Evolutionary conservation across 495 filamentous ascomycete genomes (phyloP).

Genomic region (Penicillium angulare): DNA sequence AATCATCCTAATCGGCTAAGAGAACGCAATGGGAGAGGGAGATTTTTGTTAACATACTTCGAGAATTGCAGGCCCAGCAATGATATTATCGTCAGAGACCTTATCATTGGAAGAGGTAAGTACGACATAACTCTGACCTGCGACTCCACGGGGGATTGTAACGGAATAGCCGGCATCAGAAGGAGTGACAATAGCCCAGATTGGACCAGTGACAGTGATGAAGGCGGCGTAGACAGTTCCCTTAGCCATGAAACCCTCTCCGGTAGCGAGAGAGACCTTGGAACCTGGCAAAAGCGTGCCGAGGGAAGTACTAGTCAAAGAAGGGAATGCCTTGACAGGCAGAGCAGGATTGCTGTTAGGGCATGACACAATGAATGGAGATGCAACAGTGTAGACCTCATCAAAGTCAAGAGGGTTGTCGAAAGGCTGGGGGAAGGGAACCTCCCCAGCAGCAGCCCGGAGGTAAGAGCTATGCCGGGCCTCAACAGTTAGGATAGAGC

Average conservation of each 20-base stretch:
- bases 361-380: constrained; percentile 57
- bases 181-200: constrained; percentile 29
- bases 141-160: constrained; percentile 31
- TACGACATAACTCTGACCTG: constrained; percentile 40
- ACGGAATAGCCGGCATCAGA: constrained; percentile 20
- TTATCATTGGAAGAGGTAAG: constrained; percentile 22
- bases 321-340: constrained; percentile 58
- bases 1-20: not conserved
- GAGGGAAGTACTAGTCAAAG: constrained; percentile 23
- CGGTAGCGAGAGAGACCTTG: constrained; percentile 12
- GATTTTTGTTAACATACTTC: constrained; percentile 21
- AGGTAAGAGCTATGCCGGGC: constrained; percentile 59
- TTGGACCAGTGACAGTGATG: constrained; percentile 37
- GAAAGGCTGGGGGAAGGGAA: constrained; percentile 55
- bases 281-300: constrained; percentile 14
- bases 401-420: constrained; percentile 56
- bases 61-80: constrained; percentile 35
- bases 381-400: constrained; percentile 59
- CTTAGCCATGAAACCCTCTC: constrained; percentile 6
- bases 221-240: constrained; percentile 26
- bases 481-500: constrained; percentile 61
- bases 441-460: constrained; percentile 46
- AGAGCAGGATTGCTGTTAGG: constrained; percentile 53
- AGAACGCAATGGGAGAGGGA: not conserved
- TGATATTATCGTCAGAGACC: constrained; percentile 24